Evolutionary conservation across 139 green algal species (phyloP).

Genomic region (Chlorella sp.): DNA sequence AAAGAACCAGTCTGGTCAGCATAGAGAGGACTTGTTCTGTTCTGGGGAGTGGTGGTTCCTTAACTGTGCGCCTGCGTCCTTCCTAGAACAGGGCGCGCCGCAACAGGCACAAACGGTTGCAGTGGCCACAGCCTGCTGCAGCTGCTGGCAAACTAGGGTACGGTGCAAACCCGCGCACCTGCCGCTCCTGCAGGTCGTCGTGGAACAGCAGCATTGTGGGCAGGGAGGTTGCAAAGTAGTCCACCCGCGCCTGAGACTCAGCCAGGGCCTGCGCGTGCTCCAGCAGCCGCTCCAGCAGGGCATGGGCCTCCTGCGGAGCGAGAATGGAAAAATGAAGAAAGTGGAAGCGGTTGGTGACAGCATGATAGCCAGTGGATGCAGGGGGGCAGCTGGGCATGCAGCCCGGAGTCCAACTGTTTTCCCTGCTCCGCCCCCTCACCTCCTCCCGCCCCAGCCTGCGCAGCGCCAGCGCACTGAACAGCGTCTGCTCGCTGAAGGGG

Average conservation of each 20-base stretch:
- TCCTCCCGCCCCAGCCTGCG: constrained; percentile 9
- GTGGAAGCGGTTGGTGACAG: no score
- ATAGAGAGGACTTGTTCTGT: no score
- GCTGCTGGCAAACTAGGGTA: no score
- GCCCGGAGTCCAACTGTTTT: no score
- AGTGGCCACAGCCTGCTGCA: no score
- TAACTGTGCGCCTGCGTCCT: no score
- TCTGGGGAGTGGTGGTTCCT: no score
- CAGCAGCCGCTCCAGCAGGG: neutral
- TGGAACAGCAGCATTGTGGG: constrained; percentile 21
- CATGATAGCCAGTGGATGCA: no score
- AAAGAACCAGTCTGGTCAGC: no score
- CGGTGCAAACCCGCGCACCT: neutral
- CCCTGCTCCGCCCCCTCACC: neutral
- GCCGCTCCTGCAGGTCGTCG: constrained; percentile 7
- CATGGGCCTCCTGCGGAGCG: neutral
- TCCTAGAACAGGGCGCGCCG: no score
- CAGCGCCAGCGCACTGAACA: constrained; percentile 14
- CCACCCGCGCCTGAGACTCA: neutral
- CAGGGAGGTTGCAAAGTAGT: constrained; percentile 27
- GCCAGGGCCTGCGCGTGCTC: neutral
- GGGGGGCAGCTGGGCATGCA: no score
- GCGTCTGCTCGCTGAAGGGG: constrained; percentile 10
- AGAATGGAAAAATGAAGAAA: neutral
- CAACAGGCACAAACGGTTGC: no score